These are phyloP conservation scores for Penicillium cataractarum DNA, from an alignment of 495 filamentous ascomycete species.

Conservation along the genomic window DNA sequence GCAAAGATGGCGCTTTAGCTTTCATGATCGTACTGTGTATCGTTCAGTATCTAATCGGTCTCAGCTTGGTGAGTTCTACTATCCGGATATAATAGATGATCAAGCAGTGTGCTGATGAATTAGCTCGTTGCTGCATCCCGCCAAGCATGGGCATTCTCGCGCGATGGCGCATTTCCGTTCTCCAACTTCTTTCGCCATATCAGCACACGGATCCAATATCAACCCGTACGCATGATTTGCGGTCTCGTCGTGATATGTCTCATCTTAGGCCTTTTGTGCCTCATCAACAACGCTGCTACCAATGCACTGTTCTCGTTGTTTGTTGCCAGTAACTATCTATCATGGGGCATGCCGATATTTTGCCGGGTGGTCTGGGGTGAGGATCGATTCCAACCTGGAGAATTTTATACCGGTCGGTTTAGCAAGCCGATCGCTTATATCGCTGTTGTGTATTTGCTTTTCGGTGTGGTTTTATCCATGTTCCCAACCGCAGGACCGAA, in stretches of 20 bases:
- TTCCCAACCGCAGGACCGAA: conserved; percentile 61
- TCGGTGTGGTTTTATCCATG: conserved; percentile 61
- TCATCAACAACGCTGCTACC: conserved; percentile 61
- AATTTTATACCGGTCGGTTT: conserved; percentile 40
- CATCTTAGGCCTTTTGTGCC: conserved; percentile 60
- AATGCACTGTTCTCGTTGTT: conserved; percentile 64
- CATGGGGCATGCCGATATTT: conserved; percentile 65
- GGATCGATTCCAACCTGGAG: conserved; percentile 60
- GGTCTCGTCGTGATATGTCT: conserved; percentile 57
- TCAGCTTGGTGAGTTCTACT: conserved; percentile 35
- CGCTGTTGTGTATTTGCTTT: conserved; percentile 58
- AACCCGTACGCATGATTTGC: conserved; percentile 63
- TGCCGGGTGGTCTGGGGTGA: conserved; percentile 65
- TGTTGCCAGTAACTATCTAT: conserved; percentile 63
- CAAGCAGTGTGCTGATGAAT: neutral
- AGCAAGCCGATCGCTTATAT: conserved; percentile 56
- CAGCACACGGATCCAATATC: conserved; percentile 58
- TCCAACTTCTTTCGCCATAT: conserved; percentile 62
- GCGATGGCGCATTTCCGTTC: conserved; percentile 64
- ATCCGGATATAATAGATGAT: neutral
- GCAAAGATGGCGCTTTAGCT: conserved; percentile 45
- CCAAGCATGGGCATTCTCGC: conserved; percentile 63
- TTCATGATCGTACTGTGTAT: conserved; percentile 49
- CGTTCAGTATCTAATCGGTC: conserved; percentile 47
- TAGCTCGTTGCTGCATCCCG: conserved; percentile 57